Base-by-base conservation (phyloP, 768 basidiomycete species). In the Naganishia randhawae region DNA sequence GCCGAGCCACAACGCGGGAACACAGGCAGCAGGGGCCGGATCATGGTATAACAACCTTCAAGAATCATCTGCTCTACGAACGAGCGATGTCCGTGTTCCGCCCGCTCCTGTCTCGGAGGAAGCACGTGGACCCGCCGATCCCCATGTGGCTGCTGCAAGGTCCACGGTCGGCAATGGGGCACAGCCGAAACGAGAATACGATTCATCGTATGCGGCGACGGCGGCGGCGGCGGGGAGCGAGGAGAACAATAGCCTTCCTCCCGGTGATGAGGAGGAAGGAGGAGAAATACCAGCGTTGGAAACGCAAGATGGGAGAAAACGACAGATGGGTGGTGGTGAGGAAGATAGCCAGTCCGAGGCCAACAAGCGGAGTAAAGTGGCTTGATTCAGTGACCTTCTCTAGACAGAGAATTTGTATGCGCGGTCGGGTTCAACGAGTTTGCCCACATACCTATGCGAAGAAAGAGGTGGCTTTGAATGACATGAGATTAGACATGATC, bases 11-110 rank as follows among this genome's bases (percentile, higher is more conserved):
- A 16, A 7, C 6, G 42, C 42, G 14, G 42, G 42, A 42, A 42
- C 42, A 19, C 42, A 42, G 14, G 6, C 42, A 16, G 42, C 42
- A 16, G 42, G n/a, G 27, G n/a, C 25, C 25, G 57, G 57, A 9
- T 61, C 57, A 1, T 61, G 57, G 57, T 61, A 61, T 19, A 61
- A 61, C 25, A 61, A 14, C 19, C 57, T 61, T 4, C 37, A 41
- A 11, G 35, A 61, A 11, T 39, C 57, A n/a, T 61, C 57, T 22
- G 8, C 55, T 17, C 2, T 39, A 11, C 29, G 57, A 14, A 61
- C 57, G 45, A 48, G 45, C n/a, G 37, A 61, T 17, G 14, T 61
- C 25, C 57, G 57, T 22, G 33, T 39, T 39, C 37, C 37, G 13
- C 57, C 11, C 11, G 41, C 17, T 52, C 27, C 51, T 9, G 25